Base-by-base conservation (phyloP, 441 rosid genomes). In the Aleurites moluccanus region DNA sequence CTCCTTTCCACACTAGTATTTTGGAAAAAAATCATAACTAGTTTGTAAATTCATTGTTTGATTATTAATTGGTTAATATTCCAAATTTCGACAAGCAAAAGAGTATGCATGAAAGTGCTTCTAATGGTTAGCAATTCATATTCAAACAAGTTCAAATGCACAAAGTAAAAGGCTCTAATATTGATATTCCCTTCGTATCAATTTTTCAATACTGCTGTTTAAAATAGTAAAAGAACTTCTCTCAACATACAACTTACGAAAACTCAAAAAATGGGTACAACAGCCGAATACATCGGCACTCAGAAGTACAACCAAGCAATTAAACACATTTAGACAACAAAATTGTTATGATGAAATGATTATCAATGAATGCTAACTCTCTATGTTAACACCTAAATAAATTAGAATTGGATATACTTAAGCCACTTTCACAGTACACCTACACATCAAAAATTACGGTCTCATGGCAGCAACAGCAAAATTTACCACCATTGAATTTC, bases 381-480 rank as follows among this genome's bases (percentile, higher is more conserved):
- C 70, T 44, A 20, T 57, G 44, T 53, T 72, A 52, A 61, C 21
- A 38, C 65, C 78, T 38, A 62, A 71, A 59, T 60, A 60, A 68
- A 70, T 21, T 33, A 64, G 23, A 65, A 76, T 52, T 9, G 68
- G 61, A 67, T 64, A 21, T 72, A 60, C 23, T 79, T 23, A 47
- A 35, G 49, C 59, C 61, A 73, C 67, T 72, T 67, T 73, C 45
- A 35, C 52, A 35, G 5, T 42, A 60, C 53, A 73, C 78, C 86
- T 87, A 85, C 78, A 85, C 85, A 85, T 52, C 30, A 42, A 42
- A 53, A 77, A 73, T 72, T 47, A 52, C 23, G 66, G 61, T 55
- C 42, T 60, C 74, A 64, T 18, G 78, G 87, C 68, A 79, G 88
- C 78, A 84, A 83, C 72, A 6, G 77, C 73, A 86, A 89, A 88